A percentile compares a stretch with the other conserved stretches of the same genome.
phyloP scores from a whole-genome alignment of 129 eudicot genomes.

The Scalesia atractyloides region DNA sequence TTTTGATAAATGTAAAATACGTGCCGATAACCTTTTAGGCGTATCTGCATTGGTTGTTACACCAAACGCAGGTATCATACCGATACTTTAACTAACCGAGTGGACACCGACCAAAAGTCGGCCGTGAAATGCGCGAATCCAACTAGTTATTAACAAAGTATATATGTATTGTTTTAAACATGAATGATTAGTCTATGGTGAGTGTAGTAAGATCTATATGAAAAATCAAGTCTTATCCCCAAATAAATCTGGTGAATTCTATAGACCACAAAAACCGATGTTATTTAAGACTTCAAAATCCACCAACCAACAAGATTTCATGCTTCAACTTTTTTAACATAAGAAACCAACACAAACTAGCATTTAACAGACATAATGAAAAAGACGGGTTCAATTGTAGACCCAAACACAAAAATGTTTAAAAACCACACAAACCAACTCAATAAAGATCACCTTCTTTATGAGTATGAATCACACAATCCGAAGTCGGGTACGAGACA shows the following conservation, averaged over 20 bases:
- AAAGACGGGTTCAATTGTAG: slow-evolving; percentile 9
- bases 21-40: too few relatives aligned
- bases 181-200: too few relatives aligned
- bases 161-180: too few relatives aligned
- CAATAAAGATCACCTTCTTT: slow-evolving; percentile 81
- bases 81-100: too few relatives aligned
- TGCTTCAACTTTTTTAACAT: neutral
- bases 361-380: neutral
- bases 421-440: slow-evolving; percentile 16
- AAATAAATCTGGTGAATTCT: slow-evolving; percentile 1
- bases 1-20: too few relatives aligned
- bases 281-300: neutral
- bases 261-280: slow-evolving; percentile 1
- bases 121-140: too few relatives aligned
- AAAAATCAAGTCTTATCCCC: neutral
- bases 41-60: too few relatives aligned
- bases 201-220: too few relatives aligned
- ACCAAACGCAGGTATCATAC: too few relatives aligned
- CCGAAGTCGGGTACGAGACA: slow-evolving; percentile 75
- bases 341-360: slow-evolving; percentile 26
- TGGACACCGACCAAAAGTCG: too few relatives aligned
- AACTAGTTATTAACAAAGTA: too few relatives aligned
- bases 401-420: neutral
- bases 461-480: slow-evolving; percentile 86
- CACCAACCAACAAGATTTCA: slow-evolving; percentile 6